Percentiles rank a stretch among this genome's conserved stretches.
These are phyloP conservation scores for Crucihimalaya himalaica DNA, from an alignment of 345 rosid genomes.

Conservation along the genomic window DNA sequence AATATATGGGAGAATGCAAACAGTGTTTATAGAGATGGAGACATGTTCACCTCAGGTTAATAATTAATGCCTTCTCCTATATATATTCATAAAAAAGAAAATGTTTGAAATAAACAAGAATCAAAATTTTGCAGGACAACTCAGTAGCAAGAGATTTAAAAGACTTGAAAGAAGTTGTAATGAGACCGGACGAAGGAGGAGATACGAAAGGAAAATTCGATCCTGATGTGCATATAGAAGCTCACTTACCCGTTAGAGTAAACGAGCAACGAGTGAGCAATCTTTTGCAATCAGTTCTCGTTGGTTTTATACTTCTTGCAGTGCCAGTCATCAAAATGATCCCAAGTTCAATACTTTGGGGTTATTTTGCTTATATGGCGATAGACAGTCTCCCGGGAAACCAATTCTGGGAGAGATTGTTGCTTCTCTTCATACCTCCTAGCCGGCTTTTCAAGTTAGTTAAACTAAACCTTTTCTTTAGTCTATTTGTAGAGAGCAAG, in stretches of 20 bases:
- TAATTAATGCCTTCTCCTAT: conserved; percentile 7
- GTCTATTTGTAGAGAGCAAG: neutral
- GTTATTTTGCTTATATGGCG: conserved; percentile 89
- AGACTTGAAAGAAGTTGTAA: conserved; percentile 70
- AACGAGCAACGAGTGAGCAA: conserved; percentile 91
- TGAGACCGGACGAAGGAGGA: conserved; percentile 49
- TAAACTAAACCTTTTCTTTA: neutral
- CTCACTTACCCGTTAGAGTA: conserved; percentile 74
- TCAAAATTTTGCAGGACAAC: conserved; percentile 34
- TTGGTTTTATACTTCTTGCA: conserved; percentile 58
- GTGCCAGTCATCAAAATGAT: conserved; percentile 72
- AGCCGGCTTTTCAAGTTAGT: conserved; percentile 70
- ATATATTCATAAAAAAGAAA: no score
- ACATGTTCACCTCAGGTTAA: conserved; percentile 31
- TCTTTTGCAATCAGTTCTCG: conserved; percentile 67
- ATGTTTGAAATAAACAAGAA: neutral
- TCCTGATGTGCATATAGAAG: conserved; percentile 82
- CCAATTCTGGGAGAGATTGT: conserved; percentile 80
- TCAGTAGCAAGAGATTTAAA: conserved; percentile 54
- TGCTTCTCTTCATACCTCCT: conserved; percentile 69
- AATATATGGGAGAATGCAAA: conserved; percentile 79
- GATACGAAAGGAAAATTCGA: conserved; percentile 47
- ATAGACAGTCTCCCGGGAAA: conserved; percentile 89
- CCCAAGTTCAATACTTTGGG: conserved; percentile 88
- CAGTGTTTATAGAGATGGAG: conserved; percentile 54